Conservation (phyloP, 2,329 filamentous ascomycete genomes). For the Ceratocystis colombiana region DNA sequence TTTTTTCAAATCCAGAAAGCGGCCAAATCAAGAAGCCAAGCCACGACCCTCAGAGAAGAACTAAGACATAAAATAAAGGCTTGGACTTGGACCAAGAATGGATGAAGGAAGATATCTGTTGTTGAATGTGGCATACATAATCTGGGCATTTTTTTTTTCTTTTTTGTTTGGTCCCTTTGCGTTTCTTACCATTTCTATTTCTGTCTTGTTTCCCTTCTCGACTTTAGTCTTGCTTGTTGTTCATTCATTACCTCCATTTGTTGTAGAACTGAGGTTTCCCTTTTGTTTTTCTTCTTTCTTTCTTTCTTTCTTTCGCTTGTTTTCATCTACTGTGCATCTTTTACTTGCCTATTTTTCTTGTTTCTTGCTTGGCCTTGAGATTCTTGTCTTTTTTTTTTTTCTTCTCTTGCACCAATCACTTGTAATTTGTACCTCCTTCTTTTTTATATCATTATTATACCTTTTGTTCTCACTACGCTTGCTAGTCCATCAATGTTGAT, state of each 20-base stretch:
- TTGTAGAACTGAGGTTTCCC: conserved; percentile 5
- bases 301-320: not conserved
- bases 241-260: conserved; percentile 5
- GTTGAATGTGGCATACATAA: too few species aligned
- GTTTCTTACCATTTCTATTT: not conserved
- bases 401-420: not conserved
- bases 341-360: not conserved
- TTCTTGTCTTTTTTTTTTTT: not conserved
- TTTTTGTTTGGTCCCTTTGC: not conserved
- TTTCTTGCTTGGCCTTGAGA: not conserved
- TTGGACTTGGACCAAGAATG: too few species aligned
- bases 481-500: too few species aligned
- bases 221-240: conserved; percentile 1
- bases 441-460: not conserved
- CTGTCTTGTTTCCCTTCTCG: not conserved
- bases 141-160: not conserved
- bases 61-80: too few species aligned
- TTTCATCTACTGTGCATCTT: conserved; percentile 1
- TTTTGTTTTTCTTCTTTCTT: not conserved
- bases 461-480: conserved; percentile 8
- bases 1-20: not conserved
- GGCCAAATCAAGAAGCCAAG: too few species aligned
- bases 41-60: too few species aligned
- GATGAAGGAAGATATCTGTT: too few species aligned
- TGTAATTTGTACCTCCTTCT: not conserved